phyloP scores from a whole-genome alignment of 2,329 filamentous ascomycete species.

The Chaetomium olivaceum region DNA sequence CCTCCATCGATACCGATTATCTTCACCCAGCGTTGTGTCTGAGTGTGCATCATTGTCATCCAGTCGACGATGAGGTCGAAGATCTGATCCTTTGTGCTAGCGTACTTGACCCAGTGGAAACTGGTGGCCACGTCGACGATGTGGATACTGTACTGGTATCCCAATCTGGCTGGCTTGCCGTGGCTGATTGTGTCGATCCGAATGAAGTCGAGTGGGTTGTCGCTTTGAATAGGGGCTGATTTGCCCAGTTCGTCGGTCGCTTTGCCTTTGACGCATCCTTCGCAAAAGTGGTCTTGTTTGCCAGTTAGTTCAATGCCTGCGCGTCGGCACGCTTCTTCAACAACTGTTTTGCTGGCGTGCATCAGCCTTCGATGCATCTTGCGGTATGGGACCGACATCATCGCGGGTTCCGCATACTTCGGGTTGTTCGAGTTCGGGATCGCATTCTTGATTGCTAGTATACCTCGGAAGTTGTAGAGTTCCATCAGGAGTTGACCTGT shows the following conservation, averaged over 20 bases:
- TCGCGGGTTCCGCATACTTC: background rate
- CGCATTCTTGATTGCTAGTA: too few species aligned
- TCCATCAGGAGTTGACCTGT: too few species aligned
- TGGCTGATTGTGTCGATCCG: background rate
- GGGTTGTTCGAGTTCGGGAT: too few species aligned
- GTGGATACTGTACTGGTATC: background rate
- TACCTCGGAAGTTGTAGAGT: too few species aligned
- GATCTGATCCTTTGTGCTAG: background rate
- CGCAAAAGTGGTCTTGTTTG: conserved; percentile 7
- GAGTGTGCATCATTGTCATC: background rate
- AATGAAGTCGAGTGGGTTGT: background rate
- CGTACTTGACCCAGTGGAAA: conserved; percentile 8
- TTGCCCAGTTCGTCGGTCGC: conserved; percentile 38
- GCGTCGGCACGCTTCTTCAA: conserved; percentile 47
- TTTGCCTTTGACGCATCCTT: conserved; percentile 37
- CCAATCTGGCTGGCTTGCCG: background rate
- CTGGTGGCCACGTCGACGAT: conserved; percentile 1
- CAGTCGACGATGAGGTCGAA: background rate
- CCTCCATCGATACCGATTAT: conserved; percentile 1
- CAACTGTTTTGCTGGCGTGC: conserved; percentile 49
- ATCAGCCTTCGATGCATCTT: conserved; percentile 44
- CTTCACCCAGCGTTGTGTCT: background rate
- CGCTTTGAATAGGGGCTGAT: background rate
- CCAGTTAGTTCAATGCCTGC: conserved; percentile 34
- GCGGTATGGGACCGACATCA: background rate